Base-by-base conservation (phyloP, 2,329 filamentous ascomycete genomes). In the Colletotrichum tofieldiae region DNA sequence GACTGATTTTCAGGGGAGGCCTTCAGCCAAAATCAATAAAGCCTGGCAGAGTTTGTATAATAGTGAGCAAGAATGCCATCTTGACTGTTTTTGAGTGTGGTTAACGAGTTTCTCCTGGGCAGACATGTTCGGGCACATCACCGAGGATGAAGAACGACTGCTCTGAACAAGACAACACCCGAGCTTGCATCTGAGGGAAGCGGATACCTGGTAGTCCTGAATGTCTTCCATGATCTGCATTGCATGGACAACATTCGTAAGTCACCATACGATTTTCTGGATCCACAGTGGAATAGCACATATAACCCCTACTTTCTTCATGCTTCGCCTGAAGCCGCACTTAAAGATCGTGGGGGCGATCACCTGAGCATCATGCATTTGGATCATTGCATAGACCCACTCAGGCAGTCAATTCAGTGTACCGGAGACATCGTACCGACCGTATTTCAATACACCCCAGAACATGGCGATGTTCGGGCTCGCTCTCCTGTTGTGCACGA, bases 361-460 rank as follows among this genome's bases (percentile, higher is more conserved):
- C 61, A 64, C 11, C 5, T 54, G 26, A 9, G 61, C 20, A 23
- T 64, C 3, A 45, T 43, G 37, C 49, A 64, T 35, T 23, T 64
- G 29, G 49, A 64, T 49, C 61, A 64, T 64, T 55, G 61, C 26
- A 64, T 55, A 18, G 61, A 54, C 37, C 55, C 49, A 8, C 26
- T 64, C 14, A 54, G 37, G 23, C 49, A 54, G 37, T 43, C 47
- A 1, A 45, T 54, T 7, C 61, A 64, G 49, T 64, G 18, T 47
- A 64, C 35, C 5, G 35, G 35, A 18, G 61, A 64, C 32, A 35
- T 55, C n/a, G 18, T 55, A 2, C 61, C 49, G 26, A 55, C 35
- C 23, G 49, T 64, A 14, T 64, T 43, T 16, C 61, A 64, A 11
- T 55, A 64, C 18, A 65, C 51, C 9, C 51, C 37, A 37, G 11